These are phyloP conservation scores for Candida easanensis DNA, from an alignment of 805 yeast genomes.

Conservation along the genomic window DNA sequence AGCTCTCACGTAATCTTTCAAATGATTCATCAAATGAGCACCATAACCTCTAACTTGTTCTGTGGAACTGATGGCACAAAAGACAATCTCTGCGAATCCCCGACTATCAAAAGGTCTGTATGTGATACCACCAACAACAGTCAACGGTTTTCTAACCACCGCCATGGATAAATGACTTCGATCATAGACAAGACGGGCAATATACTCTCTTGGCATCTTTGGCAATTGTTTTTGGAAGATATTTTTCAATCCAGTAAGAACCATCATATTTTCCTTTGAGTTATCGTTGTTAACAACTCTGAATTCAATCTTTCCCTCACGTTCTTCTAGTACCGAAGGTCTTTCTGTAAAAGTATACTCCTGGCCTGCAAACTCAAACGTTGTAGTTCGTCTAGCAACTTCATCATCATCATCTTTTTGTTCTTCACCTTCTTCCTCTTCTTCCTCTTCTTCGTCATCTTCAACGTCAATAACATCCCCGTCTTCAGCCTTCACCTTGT, in stretches of 20 bases:
- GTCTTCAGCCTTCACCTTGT: conserved; percentile 20
- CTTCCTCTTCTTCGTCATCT: conserved; percentile 26
- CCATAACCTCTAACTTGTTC: conserved; percentile 99
- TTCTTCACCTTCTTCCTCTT: conserved; percentile 20
- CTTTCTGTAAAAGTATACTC: conserved; percentile 84
- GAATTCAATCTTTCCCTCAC: conserved; percentile 89
- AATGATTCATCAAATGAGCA: conserved; percentile 96
- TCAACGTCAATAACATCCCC: conserved; percentile 23
- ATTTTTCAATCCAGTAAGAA: conserved; percentile 90
- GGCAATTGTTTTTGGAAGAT: conserved; percentile 97
- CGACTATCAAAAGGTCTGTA: conserved; percentile 89
- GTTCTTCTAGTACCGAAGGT: conserved; percentile 91
- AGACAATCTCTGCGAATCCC: conserved; percentile 95
- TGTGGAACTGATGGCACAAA: conserved; percentile 95
- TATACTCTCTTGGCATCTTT: conserved; percentile 97
- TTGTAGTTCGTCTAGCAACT: conserved; percentile 36
- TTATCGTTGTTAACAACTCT: conserved; percentile 96
- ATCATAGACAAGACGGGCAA: conserved; percentile 91
- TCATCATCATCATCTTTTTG: conserved; percentile 32
- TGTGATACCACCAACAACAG: conserved; percentile 97
- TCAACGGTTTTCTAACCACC: conserved; percentile 86
- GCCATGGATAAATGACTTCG: conserved; percentile 95
- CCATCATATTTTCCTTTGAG: conserved; percentile 81
- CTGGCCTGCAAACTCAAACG: conserved; percentile 62
- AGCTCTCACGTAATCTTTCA: conserved; percentile 90